Base-by-base conservation (phyloP, 2,329 filamentous ascomycete genomes). In the Diplocarpon rosae region DNA sequence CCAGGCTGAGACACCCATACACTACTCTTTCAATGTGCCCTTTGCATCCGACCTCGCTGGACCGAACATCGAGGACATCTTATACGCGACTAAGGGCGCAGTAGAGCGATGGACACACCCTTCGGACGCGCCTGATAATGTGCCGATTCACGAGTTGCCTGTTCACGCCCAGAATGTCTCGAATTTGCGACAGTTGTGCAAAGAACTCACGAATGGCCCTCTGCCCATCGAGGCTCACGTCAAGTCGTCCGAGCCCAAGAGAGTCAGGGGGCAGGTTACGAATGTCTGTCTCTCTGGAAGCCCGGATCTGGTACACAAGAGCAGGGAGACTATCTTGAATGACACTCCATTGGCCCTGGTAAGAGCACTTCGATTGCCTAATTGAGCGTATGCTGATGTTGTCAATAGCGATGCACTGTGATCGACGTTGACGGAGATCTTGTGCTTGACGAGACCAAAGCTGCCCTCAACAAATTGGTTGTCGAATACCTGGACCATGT, bases 11-110 rank as follows among this genome's bases (percentile, higher is more conserved):
- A 73, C 81, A 42, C 80, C 79, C 54, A 85, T 96, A 65, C 87
- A 93, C 66, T 83, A 95, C 64, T 90, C 87, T 53, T 96, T 98
- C 79, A 96, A 95, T 63, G 84, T 98, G 39, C 92, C 92, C 49
- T 95, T 96, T 67, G 82, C 88, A 56, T 94, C 86, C 52, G 90
- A 90, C 59, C 79, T 98, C 50, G 78, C 85, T 51, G 92, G 92
- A 29, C 92, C 92, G 52, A 88, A 96, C 60, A 84, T 84, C 55
- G 88, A 95, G 65, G 89, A 96, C 65, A 86, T 98, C 59, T 76
- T 96, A 49, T 90, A 95, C 67, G 88, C 90, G 52, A 95, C 85
- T 52, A 78, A 80, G 46, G 85, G 87, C 56, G 89, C 90, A 49
- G 80, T 94, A 53, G 76, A 90, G 54, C 80, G 86, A 63, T 98